Evolutionary conservation across 805 yeast genomes (phyloP), one percentile per base, ranked within the genome.

Genomic region (Candida tallmaniae): DNA sequence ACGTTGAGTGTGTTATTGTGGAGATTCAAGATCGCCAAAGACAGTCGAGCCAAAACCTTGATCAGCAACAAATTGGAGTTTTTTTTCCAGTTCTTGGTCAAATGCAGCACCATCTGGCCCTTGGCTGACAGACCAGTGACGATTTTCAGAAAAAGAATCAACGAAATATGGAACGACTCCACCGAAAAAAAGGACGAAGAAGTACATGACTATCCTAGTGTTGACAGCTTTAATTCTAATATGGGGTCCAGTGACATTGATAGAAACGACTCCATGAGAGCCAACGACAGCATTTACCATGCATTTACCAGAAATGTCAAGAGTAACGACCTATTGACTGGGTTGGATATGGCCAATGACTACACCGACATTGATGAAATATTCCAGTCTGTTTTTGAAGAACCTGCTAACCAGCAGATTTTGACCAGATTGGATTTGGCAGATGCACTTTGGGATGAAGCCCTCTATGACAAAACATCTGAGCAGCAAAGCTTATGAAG

Each of bases 391-490:
- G 13, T 38, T 14, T 30, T 38, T 31, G 35, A 34, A 23, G 35
- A 31, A 5, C 33, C 38, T 7, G 14, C 16, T 6, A 38, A 31
- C 16, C 41, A 38, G 27, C 38, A 31, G 11, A 14, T 38, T 12
- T 23, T 34, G 12, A 34, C 35, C 6, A 30, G 41, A 24, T 28
- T 38, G 16, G 34, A 38, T 31, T 34, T 38, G 19, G 35, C 41
- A 5, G 35, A 38, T 34, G 27, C 38, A n/a, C 28, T 38, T 30
- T 38, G 41, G 41, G 41, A 38, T 19, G 41, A 38, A 23, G 32
- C 32, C 4, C 16, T 38, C 10, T 34, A 29, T 16, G n/a, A n/a
- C n/a, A n/a, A n/a, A n/a, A n/a, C n/a, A n/a, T n/a, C 23, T 9
- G 9, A 22, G 9, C 11, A 22, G 10, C 11, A 22, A 11, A 9